Percentiles rank a stretch among this genome's conserved stretches.
These are phyloP conservation scores for Caryocar brasiliense DNA, from an alignment of 441 rosid genomes.

Conservation along the genomic window DNA sequence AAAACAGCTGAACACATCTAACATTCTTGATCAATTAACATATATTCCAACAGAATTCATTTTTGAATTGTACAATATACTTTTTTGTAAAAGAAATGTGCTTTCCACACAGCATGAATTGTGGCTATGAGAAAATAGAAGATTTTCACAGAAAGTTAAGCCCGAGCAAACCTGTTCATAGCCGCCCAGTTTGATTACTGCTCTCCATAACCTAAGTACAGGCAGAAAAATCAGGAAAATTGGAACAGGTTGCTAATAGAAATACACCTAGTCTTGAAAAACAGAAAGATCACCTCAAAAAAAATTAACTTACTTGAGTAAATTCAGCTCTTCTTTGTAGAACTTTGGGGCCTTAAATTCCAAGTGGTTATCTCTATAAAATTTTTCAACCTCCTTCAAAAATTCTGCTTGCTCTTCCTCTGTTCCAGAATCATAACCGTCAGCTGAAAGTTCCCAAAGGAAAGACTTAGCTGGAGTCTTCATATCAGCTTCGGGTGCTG, in stretches of 20 bases:
- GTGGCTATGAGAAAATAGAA: not conserved
- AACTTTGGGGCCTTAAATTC: slow-evolving; percentile 65
- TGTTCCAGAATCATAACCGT: slow-evolving; percentile 52
- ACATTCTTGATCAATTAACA: too few species aligned
- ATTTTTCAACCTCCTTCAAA: slow-evolving; percentile 43
- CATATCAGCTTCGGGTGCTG: slow-evolving; percentile 8
- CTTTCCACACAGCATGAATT: too few species aligned
- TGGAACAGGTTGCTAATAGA: not conserved
- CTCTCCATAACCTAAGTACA: slow-evolving; percentile 52
- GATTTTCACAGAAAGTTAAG: not conserved
- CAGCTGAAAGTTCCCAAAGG: slow-evolving; percentile 27
- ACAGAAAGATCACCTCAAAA: not conserved
- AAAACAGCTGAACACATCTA: too few species aligned
- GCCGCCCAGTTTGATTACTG: slow-evolving; percentile 61
- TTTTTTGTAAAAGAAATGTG: too few species aligned
- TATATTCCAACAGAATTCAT: too few species aligned
- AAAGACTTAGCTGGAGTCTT: slow-evolving; percentile 21
- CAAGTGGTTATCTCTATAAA: slow-evolving; percentile 36
- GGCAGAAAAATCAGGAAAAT: too few species aligned
- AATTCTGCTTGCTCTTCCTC: slow-evolving; percentile 54
- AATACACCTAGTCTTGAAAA: too few species aligned
- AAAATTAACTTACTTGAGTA: slow-evolving; percentile 35
- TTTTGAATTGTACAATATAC: too few species aligned
- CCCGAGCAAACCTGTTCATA: slow-evolving; percentile 50
- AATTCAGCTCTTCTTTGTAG: slow-evolving; percentile 58